Evolutionary conservation across 2,329 filamentous ascomycete genomes (phyloP).

Genomic region (Colletotrichum graminicola): DNA sequence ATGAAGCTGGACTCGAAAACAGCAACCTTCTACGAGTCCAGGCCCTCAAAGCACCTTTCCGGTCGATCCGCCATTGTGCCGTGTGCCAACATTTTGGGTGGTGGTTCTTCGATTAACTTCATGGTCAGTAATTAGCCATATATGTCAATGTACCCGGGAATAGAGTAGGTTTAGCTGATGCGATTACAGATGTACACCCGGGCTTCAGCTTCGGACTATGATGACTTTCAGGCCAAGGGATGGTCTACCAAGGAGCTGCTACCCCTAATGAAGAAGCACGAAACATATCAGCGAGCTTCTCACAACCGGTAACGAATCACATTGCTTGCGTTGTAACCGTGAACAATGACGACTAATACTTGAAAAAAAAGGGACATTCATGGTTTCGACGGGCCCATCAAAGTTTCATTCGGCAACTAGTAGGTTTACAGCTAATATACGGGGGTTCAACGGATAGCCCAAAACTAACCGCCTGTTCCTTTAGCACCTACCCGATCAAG

Average conservation of each 20-base stretch:
- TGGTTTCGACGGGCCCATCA: constrained; percentile 84
- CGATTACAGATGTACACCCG: constrained; percentile 76
- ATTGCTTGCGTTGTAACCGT: neutral
- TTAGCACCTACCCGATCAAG: constrained; percentile 80
- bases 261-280: constrained; percentile 83
- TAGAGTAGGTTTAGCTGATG: constrained; percentile 37
- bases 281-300: constrained; percentile 78
- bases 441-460: neutral
- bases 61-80: constrained; percentile 81
- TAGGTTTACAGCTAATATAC: constrained; percentile 41
- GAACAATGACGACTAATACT: constrained; percentile 2
- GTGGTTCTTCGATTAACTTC: constrained; percentile 82
- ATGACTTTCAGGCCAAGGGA: constrained; percentile 84
- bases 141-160: neutral
- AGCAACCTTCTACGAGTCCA: constrained; percentile 84
- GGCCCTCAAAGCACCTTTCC: constrained; percentile 78
- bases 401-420: constrained; percentile 85
- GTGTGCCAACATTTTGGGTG: constrained; percentile 78
- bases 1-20: constrained; percentile 86
- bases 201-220: constrained; percentile 79
- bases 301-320: constrained; percentile 63
- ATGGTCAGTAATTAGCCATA: constrained; percentile 64
- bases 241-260: constrained; percentile 82
- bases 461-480: constrained; percentile 32
- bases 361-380: constrained; percentile 68